Conservation (phyloP, 75 land plant species). For the Adiantum capillusveneris region DNA sequence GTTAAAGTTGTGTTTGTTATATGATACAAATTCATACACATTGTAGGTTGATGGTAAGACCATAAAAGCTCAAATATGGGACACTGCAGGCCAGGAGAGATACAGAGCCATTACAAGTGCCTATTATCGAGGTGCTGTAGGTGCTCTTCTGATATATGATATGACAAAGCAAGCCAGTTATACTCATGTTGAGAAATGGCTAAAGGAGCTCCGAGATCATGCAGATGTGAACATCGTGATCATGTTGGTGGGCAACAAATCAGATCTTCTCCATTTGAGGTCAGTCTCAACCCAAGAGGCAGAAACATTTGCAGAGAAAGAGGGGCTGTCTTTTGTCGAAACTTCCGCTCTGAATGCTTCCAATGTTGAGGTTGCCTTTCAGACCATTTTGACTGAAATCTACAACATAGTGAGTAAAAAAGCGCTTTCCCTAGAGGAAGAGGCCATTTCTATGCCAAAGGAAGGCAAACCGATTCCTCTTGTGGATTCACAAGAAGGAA, state of each 20-base stretch:
- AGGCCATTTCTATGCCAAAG: background rate
- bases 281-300: constrained; percentile 20
- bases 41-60: constrained; percentile 21
- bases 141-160: constrained; percentile 23
- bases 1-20: too few relatives aligned
- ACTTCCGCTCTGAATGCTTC: constrained; percentile 17
- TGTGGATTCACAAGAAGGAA: background rate
- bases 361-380: constrained; percentile 22
- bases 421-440: constrained; percentile 3
- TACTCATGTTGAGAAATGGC: constrained; percentile 21
- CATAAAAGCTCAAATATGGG: constrained; percentile 33
- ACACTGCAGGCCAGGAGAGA: constrained; percentile 34
- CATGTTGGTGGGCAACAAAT: constrained; percentile 31
- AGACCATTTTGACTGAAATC: constrained; percentile 11
- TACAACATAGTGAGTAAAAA: constrained; percentile 7
- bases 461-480: background rate
- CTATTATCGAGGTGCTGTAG: constrained; percentile 28
- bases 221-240: constrained; percentile 24
- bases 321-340: constrained; percentile 15
- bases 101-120: constrained; percentile 30
- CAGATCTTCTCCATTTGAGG: constrained; percentile 18
- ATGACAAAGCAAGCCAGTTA: constrained; percentile 18
- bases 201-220: constrained; percentile 24
- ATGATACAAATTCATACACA: background rate
- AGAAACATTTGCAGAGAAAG: constrained; percentile 14